These are phyloP conservation scores for Thielaviopsis ethacetica DNA, from an alignment of 2,329 filamentous ascomycete species.

Conservation along the genomic window DNA sequence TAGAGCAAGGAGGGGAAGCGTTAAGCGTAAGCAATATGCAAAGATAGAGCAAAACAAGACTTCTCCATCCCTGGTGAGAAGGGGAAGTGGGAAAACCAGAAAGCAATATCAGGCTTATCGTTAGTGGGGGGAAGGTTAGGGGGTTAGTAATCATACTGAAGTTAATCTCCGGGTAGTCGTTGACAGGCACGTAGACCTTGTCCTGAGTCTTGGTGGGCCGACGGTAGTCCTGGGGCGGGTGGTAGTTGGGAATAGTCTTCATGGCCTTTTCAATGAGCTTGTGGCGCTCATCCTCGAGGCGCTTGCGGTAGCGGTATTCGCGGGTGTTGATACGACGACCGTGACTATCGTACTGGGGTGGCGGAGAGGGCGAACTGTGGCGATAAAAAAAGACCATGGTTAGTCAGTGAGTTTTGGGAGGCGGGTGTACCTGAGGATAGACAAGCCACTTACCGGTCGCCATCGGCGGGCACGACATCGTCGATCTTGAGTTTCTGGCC, in stretches of 20 bases:
- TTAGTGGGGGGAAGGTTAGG: constrained; percentile 50
- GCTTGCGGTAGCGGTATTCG: constrained; percentile 96
- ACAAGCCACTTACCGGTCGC: constrained; percentile 59
- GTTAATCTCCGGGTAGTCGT: constrained; percentile 99
- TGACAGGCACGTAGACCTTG: constrained; percentile 99
- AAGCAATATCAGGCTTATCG: not conserved
- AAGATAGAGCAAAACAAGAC: constrained; percentile 16
- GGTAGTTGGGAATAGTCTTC: constrained; percentile 99
- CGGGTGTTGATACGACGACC: constrained; percentile 98
- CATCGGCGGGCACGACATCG: constrained; percentile 93
- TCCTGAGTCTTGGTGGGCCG: constrained; percentile 99
- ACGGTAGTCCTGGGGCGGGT: constrained; percentile 95
- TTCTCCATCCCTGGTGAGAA: constrained; percentile 14
- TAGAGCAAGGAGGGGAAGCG: constrained; percentile 11
- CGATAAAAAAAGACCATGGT: constrained; percentile 12
- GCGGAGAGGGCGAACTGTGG: constrained; percentile 75
- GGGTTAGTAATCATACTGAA: constrained; percentile 99
- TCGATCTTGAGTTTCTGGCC: constrained; percentile 98
- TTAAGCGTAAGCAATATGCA: constrained; percentile 6
- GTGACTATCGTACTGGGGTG: constrained; percentile 98
- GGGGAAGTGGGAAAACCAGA: constrained; percentile 18
- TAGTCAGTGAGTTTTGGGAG: not conserved
- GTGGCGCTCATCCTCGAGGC: constrained; percentile 94
- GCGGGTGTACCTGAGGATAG: too few relatives aligned
- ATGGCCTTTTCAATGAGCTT: constrained; percentile 98